Conservation (phyloP, 768 basidiomycete species). For the Pleurotus eryngii region DNA sequence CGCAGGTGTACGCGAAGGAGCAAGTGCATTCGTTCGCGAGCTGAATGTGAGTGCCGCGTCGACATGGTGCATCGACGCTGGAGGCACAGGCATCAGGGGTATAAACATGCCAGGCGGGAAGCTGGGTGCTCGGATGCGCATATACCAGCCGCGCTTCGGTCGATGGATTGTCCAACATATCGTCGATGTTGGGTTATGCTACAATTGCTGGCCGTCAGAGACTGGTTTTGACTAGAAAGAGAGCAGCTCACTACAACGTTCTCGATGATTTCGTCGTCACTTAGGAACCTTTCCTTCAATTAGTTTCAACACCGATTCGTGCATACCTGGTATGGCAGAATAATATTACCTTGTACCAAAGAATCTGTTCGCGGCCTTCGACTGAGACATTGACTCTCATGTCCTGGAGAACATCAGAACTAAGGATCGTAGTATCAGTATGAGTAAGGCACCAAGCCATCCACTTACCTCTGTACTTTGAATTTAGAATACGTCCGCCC, state of each 20-base stretch:
- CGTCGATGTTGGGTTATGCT: conserved; percentile 68
- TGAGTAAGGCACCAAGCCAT: not conserved
- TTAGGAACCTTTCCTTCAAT: conserved; percentile 66
- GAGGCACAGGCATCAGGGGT: conserved; percentile 47
- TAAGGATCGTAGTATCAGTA: conserved; percentile 19
- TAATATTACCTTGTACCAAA: conserved; percentile 68
- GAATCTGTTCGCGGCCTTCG: conserved; percentile 52
- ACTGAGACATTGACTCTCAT: conserved; percentile 62
- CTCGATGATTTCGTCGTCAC: conserved; percentile 74
- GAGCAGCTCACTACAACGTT: conserved; percentile 59
- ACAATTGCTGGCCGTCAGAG: not conserved
- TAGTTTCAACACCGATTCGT: not conserved
- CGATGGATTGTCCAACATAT: conserved; percentile 76
- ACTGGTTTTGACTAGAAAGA: not conserved
- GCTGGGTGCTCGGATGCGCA: conserved; percentile 66
- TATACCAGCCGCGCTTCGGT: conserved; percentile 83
- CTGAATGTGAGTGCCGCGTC: conserved; percentile 52
- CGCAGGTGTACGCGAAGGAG: conserved; percentile 16
- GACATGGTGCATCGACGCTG: conserved; percentile 41
- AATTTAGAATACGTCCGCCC: not conserved
- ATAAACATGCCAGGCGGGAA: conserved; percentile 66
- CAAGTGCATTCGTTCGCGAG: conserved; percentile 42
- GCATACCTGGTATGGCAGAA: not conserved
- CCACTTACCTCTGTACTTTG: not conserved
- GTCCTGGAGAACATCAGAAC: conserved; percentile 72